Evolutionary conservation across 352 stramenopile species (phyloP).

Genomic region (Phytophthora ohioensis): DNA sequence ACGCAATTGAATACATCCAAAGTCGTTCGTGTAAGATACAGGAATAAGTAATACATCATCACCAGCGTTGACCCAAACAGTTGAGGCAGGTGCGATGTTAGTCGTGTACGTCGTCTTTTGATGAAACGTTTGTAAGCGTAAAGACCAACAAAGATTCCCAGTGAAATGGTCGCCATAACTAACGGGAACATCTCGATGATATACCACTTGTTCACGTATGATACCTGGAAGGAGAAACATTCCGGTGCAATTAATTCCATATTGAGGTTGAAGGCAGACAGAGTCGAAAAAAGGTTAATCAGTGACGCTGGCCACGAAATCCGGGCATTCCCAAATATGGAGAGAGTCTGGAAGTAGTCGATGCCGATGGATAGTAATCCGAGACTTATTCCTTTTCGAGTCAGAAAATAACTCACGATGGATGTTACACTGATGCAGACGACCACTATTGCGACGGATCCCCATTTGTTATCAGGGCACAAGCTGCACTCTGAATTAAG

Average conservation of each 20-base stretch:
- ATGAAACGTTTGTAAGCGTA: constrained; percentile 73
- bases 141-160: constrained; percentile 57
- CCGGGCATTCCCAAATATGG: constrained; percentile 78
- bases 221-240: constrained; percentile 78
- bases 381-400: constrained; percentile 69
- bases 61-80: constrained; percentile 75
- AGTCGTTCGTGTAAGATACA: constrained; percentile 80
- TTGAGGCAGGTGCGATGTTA: constrained; percentile 74
- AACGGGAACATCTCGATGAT: constrained; percentile 70
- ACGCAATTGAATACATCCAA: constrained; percentile 86
- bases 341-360: constrained; percentile 90
- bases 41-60: constrained; percentile 88
- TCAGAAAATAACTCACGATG: constrained; percentile 68
- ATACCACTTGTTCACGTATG: constrained; percentile 80
- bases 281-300: constrained; percentile 67
- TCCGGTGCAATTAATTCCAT: constrained; percentile 84
- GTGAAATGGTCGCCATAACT: constrained; percentile 46
- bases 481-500: constrained; percentile 68
- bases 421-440: constrained; percentile 55
- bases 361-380: constrained; percentile 82
- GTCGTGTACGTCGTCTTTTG: constrained; percentile 53
- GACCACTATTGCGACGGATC: constrained; percentile 58
- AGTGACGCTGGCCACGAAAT: constrained; percentile 74
- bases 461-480: constrained; percentile 68
- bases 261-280: constrained; percentile 88